Conservation (phyloP, 2,329 filamentous ascomycete genomes). For the Pseudogymnoascus sp. region DNA sequence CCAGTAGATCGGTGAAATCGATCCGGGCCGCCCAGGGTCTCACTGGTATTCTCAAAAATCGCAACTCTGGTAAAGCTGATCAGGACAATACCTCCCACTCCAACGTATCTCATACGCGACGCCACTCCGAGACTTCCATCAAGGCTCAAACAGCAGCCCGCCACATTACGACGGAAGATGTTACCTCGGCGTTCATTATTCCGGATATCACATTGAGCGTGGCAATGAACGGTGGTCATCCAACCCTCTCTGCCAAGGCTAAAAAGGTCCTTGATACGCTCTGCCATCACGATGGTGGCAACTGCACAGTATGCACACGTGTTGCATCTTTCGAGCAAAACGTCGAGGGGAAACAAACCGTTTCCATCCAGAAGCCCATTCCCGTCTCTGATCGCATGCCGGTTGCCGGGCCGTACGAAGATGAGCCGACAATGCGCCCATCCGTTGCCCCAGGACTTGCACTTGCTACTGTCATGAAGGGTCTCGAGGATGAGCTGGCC, state of each 20-base stretch:
- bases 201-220: constrained; percentile 50
- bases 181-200: constrained; percentile 52
- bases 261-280: constrained; percentile 46
- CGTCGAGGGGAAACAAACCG: constrained; percentile 40
- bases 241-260: constrained; percentile 45
- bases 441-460: constrained; percentile 22
- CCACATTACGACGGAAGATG: constrained; percentile 39
- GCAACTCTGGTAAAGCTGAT: neutral
- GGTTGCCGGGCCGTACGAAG: constrained; percentile 34
- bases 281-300: constrained; percentile 47
- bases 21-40: neutral
- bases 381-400: constrained; percentile 56
- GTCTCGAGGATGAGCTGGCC: constrained; percentile 68
- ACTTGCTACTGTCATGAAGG: constrained; percentile 77
- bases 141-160: constrained; percentile 29
- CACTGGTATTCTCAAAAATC: constrained; percentile 13
- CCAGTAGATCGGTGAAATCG: neutral
- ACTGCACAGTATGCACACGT: constrained; percentile 51
- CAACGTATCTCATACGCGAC: constrained; percentile 18
- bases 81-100: constrained; percentile 5
- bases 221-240: constrained; percentile 30
- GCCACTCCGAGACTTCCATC: constrained; percentile 23
- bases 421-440: constrained; percentile 54
- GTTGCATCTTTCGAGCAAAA: constrained; percentile 39
- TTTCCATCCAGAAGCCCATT: constrained; percentile 56